phyloP scores from a whole-genome alignment of 2,329 filamentous ascomycete species.

The Fusarium chlamydosporum region DNA sequence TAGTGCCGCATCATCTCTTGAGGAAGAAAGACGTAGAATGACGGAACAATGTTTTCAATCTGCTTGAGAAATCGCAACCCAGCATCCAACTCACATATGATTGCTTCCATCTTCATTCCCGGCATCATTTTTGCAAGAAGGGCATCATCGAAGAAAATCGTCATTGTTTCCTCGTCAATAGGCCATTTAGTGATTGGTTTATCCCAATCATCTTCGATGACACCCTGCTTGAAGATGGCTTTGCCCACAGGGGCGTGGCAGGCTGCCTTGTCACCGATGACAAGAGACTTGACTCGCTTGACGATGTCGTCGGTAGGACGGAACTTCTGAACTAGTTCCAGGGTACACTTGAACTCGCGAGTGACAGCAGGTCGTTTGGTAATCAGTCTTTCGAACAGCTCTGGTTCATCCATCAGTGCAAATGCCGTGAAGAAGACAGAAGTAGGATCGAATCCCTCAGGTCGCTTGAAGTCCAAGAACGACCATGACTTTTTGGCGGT shows the following conservation, averaged over 20 bases:
- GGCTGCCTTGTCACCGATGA: slow-evolving; percentile 53
- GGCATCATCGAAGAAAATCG: slow-evolving; percentile 77
- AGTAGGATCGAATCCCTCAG: slow-evolving; percentile 60
- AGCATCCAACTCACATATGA: slow-evolving; percentile 70
- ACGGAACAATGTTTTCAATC: slow-evolving; percentile 68
- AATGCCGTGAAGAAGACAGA: slow-evolving; percentile 62
- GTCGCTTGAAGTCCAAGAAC: slow-evolving; percentile 47
- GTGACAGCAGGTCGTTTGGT: slow-evolving; percentile 54
- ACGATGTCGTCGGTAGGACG: slow-evolving; percentile 59
- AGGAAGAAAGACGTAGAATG: slow-evolving; percentile 74
- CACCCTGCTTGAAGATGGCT: slow-evolving; percentile 60
- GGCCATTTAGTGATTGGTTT: slow-evolving; percentile 47
- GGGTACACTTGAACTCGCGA: slow-evolving; percentile 66
- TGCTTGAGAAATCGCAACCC: slow-evolving; percentile 76
- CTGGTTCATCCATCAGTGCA: slow-evolving; percentile 55
- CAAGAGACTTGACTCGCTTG: slow-evolving; percentile 61
- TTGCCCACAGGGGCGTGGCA: slow-evolving; percentile 62
- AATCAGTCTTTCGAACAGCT: slow-evolving; percentile 52
- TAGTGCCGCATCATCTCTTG: slow-evolving; percentile 79
- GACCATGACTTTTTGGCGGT: slow-evolving; percentile 51
- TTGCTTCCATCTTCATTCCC: slow-evolving; percentile 74
- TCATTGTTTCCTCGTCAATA: slow-evolving; percentile 42
- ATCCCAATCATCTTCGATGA: slow-evolving; percentile 65
- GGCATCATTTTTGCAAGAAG: slow-evolving; percentile 66
- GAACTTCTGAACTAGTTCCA: slow-evolving; percentile 71